These are phyloP conservation scores for Onygenales sp. DNA, from an alignment of 2,329 filamentous ascomycete species.

Conservation along the genomic window DNA sequence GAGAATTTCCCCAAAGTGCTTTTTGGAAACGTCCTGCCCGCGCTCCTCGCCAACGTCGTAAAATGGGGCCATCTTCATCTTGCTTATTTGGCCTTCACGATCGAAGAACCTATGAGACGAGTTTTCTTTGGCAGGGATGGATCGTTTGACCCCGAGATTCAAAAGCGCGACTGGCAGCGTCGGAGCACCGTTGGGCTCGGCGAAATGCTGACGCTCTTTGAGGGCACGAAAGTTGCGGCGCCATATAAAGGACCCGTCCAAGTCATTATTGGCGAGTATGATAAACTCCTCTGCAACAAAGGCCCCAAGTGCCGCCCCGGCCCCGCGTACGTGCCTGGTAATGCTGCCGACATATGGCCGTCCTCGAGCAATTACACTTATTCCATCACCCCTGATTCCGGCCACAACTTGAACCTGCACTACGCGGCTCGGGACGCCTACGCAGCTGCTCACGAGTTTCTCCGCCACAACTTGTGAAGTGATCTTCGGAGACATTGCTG, in stretches of 20 bases:
- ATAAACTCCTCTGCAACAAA: neutral
- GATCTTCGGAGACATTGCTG: too few relatives aligned
- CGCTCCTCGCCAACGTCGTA: neutral
- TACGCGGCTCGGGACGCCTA: neutral
- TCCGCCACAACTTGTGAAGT: too few relatives aligned
- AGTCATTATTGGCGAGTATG: slow-evolving; percentile 3
- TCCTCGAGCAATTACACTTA: slow-evolving; percentile 1
- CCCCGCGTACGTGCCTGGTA: neutral
- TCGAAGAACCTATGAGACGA: neutral
- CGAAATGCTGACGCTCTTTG: neutral
- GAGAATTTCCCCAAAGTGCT: neutral
- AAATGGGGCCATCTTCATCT: neutral
- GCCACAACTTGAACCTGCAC: slow-evolving; percentile 6
- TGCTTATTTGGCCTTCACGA: neutral
- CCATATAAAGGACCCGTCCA: slow-evolving; percentile 1
- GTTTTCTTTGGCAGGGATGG: slow-evolving; percentile 5
- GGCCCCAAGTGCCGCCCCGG: neutral
- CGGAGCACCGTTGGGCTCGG: neutral
- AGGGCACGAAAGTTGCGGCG: neutral
- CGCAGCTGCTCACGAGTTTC: slow-evolving; percentile 1
- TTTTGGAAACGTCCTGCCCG: neutral
- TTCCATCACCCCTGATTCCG: neutral
- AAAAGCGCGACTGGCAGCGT: neutral
- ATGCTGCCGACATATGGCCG: neutral
- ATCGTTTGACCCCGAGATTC: slow-evolving; percentile 2